phyloP scores from a whole-genome alignment of 129 eudicot genomes.

The Ambrosia trifida region DNA sequence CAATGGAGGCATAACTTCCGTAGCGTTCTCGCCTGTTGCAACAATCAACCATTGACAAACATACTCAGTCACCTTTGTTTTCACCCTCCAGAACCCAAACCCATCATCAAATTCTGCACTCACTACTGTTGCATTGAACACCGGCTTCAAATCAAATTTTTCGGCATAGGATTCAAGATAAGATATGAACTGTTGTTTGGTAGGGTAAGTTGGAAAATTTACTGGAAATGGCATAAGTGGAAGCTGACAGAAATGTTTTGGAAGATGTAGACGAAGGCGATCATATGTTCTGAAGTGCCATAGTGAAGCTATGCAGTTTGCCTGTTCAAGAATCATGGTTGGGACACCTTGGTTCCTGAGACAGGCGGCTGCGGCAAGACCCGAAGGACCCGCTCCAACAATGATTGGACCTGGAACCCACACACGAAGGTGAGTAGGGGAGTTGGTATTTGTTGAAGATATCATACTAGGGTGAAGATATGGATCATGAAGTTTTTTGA shows the following conservation, averaged over 20 bases:
- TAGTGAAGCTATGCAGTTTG: conserved; percentile 54
- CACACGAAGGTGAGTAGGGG: conserved; percentile 24
- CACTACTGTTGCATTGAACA: conserved; percentile 43
- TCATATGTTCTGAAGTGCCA: conserved; percentile 55
- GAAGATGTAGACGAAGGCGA: conserved; percentile 55
- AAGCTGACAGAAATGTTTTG: conserved; percentile 57
- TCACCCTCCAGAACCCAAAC: conserved; percentile 49
- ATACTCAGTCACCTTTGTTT: conserved; percentile 39
- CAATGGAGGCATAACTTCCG: conserved; percentile 40
- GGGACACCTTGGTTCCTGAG: conserved; percentile 50
- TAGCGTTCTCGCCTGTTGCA: conserved; percentile 56
- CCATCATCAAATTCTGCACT: conserved; percentile 42
- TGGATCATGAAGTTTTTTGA: conserved; percentile 53
- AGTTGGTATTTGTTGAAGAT: conserved; percentile 1
- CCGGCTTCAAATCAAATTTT: conserved; percentile 35
- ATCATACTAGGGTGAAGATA: conserved; percentile 16
- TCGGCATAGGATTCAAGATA: conserved; percentile 51
- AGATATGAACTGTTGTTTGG: conserved; percentile 43
- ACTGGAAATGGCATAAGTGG: conserved; percentile 48
- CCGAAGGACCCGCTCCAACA: conserved; percentile 59
- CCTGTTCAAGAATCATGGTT: conserved; percentile 43
- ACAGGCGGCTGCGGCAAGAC: conserved; percentile 55
- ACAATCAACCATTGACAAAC: conserved; percentile 52
- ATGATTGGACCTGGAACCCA: conserved; percentile 52
- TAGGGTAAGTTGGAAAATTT: conserved; percentile 47